Percentiles rank a stretch among this genome's conserved stretches.
Conservation (phyloP, 495 filamentous ascomycete species). For the Annulohypoxylon moriforme region DNA sequence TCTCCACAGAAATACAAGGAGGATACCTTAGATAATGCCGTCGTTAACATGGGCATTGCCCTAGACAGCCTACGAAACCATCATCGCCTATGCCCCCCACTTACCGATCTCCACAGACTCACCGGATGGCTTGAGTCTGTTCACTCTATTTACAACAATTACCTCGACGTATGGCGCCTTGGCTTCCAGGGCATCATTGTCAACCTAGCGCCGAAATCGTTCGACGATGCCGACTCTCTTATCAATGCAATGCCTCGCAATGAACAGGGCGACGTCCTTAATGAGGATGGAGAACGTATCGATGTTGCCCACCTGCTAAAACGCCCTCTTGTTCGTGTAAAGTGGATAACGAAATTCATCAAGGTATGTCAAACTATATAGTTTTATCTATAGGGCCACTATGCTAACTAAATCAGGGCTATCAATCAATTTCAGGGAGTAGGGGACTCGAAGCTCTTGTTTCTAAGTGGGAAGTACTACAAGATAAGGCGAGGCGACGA, state of each 20-base stretch:
- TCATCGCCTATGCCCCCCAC: constrained; percentile 78
- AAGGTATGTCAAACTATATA: constrained; percentile 62
- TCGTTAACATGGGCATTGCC: constrained; percentile 92
- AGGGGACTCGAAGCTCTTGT: constrained; percentile 43
- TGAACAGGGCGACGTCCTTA: constrained; percentile 80
- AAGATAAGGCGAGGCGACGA: constrained; percentile 79
- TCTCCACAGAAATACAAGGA: constrained; percentile 43
- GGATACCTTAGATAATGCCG: constrained; percentile 76
- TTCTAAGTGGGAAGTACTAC: constrained; percentile 67
- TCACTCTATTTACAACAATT: constrained; percentile 83
- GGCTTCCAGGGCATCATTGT: constrained; percentile 97
- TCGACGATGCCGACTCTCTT: constrained; percentile 65
- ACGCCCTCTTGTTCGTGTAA: constrained; percentile 86
- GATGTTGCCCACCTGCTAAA: constrained; percentile 96
- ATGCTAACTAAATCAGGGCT: constrained; percentile 42
- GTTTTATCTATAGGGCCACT: not conserved
- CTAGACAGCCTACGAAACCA: constrained; percentile 84
- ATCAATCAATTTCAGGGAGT: constrained; percentile 40
- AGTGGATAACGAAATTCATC: constrained; percentile 86
- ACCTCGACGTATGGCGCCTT: constrained; percentile 89
- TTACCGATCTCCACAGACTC: constrained; percentile 73
- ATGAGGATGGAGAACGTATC: constrained; percentile 84
- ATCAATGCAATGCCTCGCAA: constrained; percentile 79
- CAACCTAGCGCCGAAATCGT: constrained; percentile 80
- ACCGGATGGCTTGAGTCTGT: constrained; percentile 83